Evolutionary conservation across 331 rosid species (phyloP).

Genomic region (Acacia pycnantha): DNA sequence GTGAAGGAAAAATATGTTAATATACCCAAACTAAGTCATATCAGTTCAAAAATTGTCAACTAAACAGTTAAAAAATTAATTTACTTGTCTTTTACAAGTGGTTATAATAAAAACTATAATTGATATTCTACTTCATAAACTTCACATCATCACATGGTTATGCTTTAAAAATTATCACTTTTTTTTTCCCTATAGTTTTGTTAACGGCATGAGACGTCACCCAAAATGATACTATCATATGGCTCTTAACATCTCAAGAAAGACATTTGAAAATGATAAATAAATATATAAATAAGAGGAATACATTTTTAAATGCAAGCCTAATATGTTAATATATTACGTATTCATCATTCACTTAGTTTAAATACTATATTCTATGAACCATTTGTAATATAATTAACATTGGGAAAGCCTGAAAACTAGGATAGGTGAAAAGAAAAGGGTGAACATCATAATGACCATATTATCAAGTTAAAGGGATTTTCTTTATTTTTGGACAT

Average conservation of each 20-base stretch:
- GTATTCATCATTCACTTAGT: not conserved
- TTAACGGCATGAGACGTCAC: not conserved
- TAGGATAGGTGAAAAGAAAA: conserved; percentile 32
- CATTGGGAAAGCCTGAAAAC: conserved; percentile 54
- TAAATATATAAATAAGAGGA: not conserved
- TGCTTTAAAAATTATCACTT: not conserved
- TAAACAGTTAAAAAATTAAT: not conserved
- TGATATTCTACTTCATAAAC: not conserved
- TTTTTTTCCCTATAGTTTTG: not conserved
- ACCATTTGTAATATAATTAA: not conserved
- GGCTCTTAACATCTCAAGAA: not conserved
- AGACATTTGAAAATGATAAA: not conserved
- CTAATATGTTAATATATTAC: not conserved
- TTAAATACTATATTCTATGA: not conserved
- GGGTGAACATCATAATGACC: conserved; percentile 8
- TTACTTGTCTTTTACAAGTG: not conserved
- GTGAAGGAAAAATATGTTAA: conserved; percentile 13
- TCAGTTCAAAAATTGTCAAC: not conserved
- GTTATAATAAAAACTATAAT: not conserved
- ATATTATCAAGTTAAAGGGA: conserved; percentile 23
- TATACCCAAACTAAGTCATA: not conserved
- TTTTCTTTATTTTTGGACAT: conserved; percentile 4
- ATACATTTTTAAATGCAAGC: not conserved
- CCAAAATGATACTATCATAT: not conserved
- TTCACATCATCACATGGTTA: not conserved